A percentile compares a stretch with the other conserved stretches of the same genome.
phyloP scores from a whole-genome alignment of 306 rosid genomes.

The Glycine soja region DNA sequence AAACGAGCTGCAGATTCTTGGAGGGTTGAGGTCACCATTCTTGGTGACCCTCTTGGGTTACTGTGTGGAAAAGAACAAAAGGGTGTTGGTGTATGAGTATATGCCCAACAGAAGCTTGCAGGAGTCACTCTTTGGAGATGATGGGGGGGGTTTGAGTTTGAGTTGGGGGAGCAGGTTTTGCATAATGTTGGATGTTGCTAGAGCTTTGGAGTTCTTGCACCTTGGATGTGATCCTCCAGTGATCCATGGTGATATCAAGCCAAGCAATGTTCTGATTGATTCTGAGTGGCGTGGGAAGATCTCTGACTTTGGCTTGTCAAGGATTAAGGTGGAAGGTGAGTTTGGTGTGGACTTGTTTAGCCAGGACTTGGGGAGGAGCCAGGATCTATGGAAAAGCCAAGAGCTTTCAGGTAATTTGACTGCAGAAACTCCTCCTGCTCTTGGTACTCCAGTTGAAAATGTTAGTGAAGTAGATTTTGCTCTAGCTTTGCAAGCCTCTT shows the following conservation, averaged over 20 bases:
- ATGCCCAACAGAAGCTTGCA: constrained; percentile 93
- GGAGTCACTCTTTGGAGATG: constrained; percentile 87
- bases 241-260: constrained; percentile 92
- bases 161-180: constrained; percentile 88
- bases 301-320: constrained; percentile 90
- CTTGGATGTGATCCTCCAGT: constrained; percentile 95
- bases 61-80: constrained; percentile 77
- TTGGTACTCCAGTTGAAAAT: constrained; percentile 87
- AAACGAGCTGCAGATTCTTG: constrained; percentile 91
- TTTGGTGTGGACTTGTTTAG: constrained; percentile 90
- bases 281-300: constrained; percentile 68
- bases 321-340: constrained; percentile 88
- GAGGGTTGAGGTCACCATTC: constrained; percentile 88
- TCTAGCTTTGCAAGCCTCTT: constrained; percentile 90
- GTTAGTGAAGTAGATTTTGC: constrained; percentile 91
- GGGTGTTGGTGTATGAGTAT: constrained; percentile 82
- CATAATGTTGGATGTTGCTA: constrained; percentile 75
- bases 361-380: constrained; percentile 86
- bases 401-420: constrained; percentile 86
- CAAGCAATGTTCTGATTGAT: constrained; percentile 90
- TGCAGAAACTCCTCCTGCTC: constrained; percentile 74
- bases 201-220: constrained; percentile 89
- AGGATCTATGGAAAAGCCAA: constrained; percentile 80
- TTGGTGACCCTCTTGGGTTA: constrained; percentile 87
- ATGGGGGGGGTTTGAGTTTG: constrained; percentile 50